Evolutionary conservation across 1,284 basidiomycete genomes (phyloP), one percentile per base, ranked within the genome.

Genomic region (Dichomitus squalens): DNA sequence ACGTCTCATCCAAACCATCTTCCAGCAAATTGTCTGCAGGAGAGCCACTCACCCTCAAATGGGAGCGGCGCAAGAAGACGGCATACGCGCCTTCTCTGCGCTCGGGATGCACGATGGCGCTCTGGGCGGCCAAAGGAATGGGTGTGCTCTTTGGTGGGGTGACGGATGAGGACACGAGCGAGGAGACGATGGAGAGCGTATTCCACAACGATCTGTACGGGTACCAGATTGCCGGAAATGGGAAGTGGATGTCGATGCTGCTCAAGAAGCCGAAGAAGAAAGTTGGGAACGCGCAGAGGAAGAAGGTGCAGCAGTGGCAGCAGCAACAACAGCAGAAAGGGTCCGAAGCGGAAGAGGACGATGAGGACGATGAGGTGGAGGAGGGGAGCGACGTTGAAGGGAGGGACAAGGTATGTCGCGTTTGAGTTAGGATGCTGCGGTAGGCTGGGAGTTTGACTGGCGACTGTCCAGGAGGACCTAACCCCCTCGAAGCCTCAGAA

Each of bases 61-160:
- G 95, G 95, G 90, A 94, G 67, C 85, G 86, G 58, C 82, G 92
- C 14, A 95, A 95, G 71, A 85, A 87, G 48, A 83, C 88, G 4
- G 88, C 92, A 0, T 93, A 90, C 65, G 86, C 86, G 0, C 90
- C 91, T 0, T 78, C 83, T 0, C 70, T 87, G 2, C 83, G 92
- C 1, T 91, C 87, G 0, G 93, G 93, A 1, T 92, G 89, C 64
- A 94, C 92, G 2, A 95, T 95, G 93, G 76, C 90, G 0, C 71
- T 89, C 0, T 96, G 93, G 94, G 64, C 75, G 11, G 71, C 81
- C 12, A 86, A 82, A 63, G 79, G 76, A 25, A 89, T 86, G 67
- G 94, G 93, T 1, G 79, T 97, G 1, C 73, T 96, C 49, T 98
- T 97, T 67, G 95, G 95, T 12, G 95, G 95, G 5, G 95, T 97